A percentile compares a stretch with the other conserved stretches of the same genome.
Conservation (phyloP, 257 asterid genomes). For the Orobanche coerulescens region DNA sequence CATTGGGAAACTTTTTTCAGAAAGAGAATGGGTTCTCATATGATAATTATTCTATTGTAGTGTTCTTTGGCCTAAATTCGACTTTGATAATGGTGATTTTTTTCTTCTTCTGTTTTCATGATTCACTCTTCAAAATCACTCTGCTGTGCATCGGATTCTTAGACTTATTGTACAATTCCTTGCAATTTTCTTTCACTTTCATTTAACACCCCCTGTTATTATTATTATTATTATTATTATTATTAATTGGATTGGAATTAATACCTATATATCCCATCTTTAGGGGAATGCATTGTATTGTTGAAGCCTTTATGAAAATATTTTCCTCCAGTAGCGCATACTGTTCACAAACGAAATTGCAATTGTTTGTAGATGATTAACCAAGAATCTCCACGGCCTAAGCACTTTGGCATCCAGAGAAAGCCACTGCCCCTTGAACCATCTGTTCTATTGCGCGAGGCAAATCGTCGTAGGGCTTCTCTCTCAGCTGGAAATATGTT, state of each 20-base stretch:
- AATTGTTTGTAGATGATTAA: conserved; percentile 65
- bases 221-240: too few relatives aligned
- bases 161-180: conserved; percentile 8
- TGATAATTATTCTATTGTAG: conserved; percentile 1
- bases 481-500: conserved; percentile 91
- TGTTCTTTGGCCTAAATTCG: neutral
- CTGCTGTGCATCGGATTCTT: neutral
- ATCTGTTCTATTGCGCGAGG: conserved; percentile 88
- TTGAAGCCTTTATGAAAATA: neutral
- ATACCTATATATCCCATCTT: conserved; percentile 7
- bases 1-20: neutral
- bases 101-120: conserved; percentile 1
- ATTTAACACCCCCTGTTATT: too few relatives aligned
- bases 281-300: conserved; percentile 2
- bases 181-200: neutral
- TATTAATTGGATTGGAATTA: neutral
- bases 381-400: conserved; percentile 69
- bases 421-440: conserved; percentile 97
- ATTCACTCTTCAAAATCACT: conserved; percentile 7
- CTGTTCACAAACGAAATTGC: conserved; percentile 8
- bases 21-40: neutral
- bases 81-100: conserved; percentile 6
- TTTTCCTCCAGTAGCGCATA: conserved; percentile 19
- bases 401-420: conserved; percentile 92
- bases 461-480: conserved; percentile 97